Base-by-base conservation (phyloP, 805 yeast species). In the Lachancea thermotolerans region DNA sequence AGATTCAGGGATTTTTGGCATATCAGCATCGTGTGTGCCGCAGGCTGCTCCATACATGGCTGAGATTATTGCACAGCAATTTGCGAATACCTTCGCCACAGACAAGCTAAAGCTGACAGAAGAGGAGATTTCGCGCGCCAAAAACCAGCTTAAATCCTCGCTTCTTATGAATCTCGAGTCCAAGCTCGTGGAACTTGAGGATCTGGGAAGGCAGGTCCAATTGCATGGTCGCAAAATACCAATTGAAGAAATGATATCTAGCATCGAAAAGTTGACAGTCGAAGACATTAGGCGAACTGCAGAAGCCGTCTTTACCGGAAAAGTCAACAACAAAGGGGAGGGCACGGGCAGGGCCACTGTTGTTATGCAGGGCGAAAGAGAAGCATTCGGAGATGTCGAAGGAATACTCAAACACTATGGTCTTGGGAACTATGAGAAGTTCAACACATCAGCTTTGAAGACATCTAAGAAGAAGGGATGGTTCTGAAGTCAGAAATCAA, bases 171-270 rank as follows among this genome's bases (percentile, higher is more conserved):
- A 90, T 58, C 74, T 90, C 39, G 99, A 93, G 65, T 82, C 93
- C 52, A 88, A 85, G 61, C 75, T 91, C 73, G 95, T 95, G n/a
- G 90, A 87, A 59, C 71, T 93, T 45, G 99, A 93, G 66, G 99
- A 93, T 58, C 73, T 90, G 67, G 98, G 98, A 11, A 79, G 98
- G 65, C 99, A 93, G 65, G 79, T 93, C 21, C 95, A 86, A 65
- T 78, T 86, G 38, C 88, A 85, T 60, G 87, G 88, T 36, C 76
- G 75, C 52, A 78, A 85, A 52, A 76, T 90, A 8, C 79, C 85
- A 11, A 82, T 88, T 8, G 68, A 72, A 30, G 95, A 89, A 57
- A 89, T 91, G 95, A 82, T 91, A 46, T 69, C 65, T 6, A 79
- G 80, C 56, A 88, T 93, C 49, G 89, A 85, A 47, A 60, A 63